Percentiles rank a stretch among this genome's conserved stretches.
Conservation (phyloP, 2,329 filamentous ascomycete species). For the Xylaria multiplex region DNA sequence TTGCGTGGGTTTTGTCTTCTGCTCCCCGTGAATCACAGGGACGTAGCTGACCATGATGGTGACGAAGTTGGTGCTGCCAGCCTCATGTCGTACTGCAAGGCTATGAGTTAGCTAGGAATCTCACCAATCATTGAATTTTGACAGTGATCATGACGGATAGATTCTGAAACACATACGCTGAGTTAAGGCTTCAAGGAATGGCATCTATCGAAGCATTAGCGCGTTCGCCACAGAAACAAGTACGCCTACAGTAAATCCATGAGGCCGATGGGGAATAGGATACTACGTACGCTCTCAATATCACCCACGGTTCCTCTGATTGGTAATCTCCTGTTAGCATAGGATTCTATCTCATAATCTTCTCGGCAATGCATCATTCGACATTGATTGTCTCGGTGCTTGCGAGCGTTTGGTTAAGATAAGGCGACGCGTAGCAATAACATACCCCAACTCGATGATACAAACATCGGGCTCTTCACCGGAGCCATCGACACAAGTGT, state of each 20-base stretch:
- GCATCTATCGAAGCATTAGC: conserved; percentile 85
- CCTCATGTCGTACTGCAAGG: conserved; percentile 69
- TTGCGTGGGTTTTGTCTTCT: conserved; percentile 98
- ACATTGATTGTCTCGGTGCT: neutral
- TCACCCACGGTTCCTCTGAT: conserved; percentile 42
- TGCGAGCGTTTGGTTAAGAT: neutral
- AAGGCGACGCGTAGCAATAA: neutral
- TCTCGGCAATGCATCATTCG: neutral
- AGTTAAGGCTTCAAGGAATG: conserved; percentile 87
- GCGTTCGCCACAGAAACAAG: conserved; percentile 55
- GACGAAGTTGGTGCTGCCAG: conserved; percentile 82
- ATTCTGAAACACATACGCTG: conserved; percentile 57
- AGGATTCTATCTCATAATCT: neutral
- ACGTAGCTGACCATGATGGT: conserved; percentile 92
- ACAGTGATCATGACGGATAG: too few species aligned
- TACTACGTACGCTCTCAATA: conserved; percentile 39
- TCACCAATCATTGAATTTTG: neutral
- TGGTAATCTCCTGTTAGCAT: conserved; percentile 8
- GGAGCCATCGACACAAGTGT: conserved; percentile 86
- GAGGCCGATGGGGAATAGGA: neutral
- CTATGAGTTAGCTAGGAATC: neutral
- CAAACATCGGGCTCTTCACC: conserved; percentile 88
- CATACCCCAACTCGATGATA: conserved; percentile 65
- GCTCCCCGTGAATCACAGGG: conserved; percentile 74
- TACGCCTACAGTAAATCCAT: neutral